Percentiles rank a stretch among this genome's conserved stretches.
phyloP scores from a whole-genome alignment of 805 yeast species.

The Cyberlindnera xishuangbannaensis region DNA sequence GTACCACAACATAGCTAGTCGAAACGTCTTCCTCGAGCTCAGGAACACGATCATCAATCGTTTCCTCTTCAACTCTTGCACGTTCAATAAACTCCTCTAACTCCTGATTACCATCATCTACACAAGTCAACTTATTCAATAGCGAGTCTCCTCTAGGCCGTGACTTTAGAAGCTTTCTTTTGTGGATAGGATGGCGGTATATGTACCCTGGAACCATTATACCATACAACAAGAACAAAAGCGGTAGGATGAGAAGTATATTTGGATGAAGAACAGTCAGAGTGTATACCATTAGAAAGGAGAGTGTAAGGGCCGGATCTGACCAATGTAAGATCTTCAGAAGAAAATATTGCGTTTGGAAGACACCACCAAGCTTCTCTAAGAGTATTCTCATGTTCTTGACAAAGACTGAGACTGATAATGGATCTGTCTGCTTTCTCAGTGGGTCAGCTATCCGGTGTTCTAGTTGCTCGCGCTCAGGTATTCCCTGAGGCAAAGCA shows the following conservation, averaged over 20 bases:
- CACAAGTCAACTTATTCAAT: conserved; percentile 33
- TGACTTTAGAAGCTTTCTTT: conserved; percentile 38
- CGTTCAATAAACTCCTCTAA: conserved; percentile 12
- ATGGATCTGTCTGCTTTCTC: conserved; percentile 39
- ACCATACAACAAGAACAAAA: conserved; percentile 47
- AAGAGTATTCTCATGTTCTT: conserved; percentile 55
- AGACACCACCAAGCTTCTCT: conserved; percentile 47
- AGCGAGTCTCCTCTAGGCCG: conserved; percentile 50
- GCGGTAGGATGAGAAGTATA: conserved; percentile 57
- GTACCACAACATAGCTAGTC: conserved; percentile 18
- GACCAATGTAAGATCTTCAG: conserved; percentile 69
- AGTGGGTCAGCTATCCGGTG: conserved; percentile 39
- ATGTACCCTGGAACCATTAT: conserved; percentile 67
- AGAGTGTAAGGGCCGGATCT: conserved; percentile 62
- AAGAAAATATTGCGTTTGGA: conserved; percentile 55
- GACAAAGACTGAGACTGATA: conserved; percentile 52
- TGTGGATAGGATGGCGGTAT: conserved; percentile 56
- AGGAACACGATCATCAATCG: conserved; percentile 15
- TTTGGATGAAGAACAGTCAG: conserved; percentile 68
- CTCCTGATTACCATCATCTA: conserved; percentile 29
- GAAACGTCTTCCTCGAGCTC: conserved; percentile 22
- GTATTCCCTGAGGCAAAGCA: conserved; percentile 42
- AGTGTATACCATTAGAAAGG: conserved; percentile 54
- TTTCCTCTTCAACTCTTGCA: conserved; percentile 6
- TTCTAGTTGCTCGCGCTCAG: conserved; percentile 41